phyloP scores from a whole-genome alignment of 140 eudicot genomes.

The Senecio squalidus region DNA sequence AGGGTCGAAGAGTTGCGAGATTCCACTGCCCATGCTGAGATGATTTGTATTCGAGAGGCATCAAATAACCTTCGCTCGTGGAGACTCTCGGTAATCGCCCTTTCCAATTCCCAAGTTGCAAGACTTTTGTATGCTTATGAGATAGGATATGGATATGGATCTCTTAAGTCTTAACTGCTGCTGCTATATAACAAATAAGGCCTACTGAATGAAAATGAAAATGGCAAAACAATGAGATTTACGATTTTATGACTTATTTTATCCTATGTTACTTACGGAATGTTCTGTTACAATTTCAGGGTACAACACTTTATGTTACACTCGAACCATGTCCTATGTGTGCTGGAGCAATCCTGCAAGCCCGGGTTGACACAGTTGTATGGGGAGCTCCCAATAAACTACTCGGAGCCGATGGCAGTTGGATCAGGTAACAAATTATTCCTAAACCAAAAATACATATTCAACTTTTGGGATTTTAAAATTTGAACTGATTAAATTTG shows the following conservation, averaged over 20 bases:
- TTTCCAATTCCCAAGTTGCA: neutral
- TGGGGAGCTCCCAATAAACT: conserved; percentile 99
- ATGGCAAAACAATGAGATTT: neutral
- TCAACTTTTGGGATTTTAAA: neutral
- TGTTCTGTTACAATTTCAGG: conserved; percentile 38
- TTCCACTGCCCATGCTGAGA: conserved; percentile 98
- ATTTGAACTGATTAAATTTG: neutral
- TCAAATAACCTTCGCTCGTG: conserved; percentile 79
- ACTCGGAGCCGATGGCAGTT: conserved; percentile 99
- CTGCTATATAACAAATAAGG: neutral
- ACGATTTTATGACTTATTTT: neutral
- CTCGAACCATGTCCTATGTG: conserved; percentile 99
- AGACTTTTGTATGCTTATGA: neutral
- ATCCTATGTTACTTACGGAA: neutral
- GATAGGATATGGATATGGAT: neutral
- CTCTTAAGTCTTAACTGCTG: no score
- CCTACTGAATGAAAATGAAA: neutral
- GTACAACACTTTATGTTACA: conserved; percentile 80
- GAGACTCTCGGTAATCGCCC: conserved; percentile 77
- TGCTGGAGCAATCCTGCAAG: conserved; percentile 98
- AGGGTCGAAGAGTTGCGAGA: conserved; percentile 97
- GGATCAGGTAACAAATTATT: conserved; percentile 75
- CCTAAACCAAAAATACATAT: no score
- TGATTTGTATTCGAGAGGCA: conserved; percentile 88
- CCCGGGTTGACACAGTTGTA: conserved; percentile 78